Conservation (phyloP, 176 grass and related monocot genomes). For the Pontederia paniculata region DNA sequence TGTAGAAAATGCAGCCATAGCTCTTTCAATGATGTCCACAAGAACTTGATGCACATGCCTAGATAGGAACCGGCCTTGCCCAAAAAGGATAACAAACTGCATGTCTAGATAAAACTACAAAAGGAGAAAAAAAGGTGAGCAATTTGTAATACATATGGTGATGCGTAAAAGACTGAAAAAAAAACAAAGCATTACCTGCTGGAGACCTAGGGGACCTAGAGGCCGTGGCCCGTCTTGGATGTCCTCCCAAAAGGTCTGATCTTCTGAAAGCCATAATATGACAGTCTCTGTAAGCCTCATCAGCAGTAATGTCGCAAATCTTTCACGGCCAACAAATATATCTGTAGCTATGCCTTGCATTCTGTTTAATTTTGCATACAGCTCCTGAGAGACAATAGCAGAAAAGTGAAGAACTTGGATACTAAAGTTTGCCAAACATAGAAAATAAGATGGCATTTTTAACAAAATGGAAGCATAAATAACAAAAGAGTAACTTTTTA, state of each 20-base stretch:
- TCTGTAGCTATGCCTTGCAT: constrained; percentile 61
- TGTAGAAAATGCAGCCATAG: constrained; percentile 80
- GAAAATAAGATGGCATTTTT: too few relatives aligned
- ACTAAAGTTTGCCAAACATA: too few relatives aligned
- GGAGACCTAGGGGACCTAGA: constrained; percentile 68
- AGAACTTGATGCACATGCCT: constrained; percentile 88
- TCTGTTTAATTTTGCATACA: constrained; percentile 69
- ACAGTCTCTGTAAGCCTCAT: constrained; percentile 86
- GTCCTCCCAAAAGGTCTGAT: constrained; percentile 90
- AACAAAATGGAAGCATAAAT: too few relatives aligned
- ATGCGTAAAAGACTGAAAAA: not conserved
- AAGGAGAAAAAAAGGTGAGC: constrained; percentile 7
- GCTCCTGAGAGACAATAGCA: constrained; percentile 46
- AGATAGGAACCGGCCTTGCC: constrained; percentile 82
- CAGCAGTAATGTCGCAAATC: constrained; percentile 85
- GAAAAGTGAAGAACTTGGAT: not conserved
- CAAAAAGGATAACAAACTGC: constrained; percentile 89
- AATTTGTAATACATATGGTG: too few relatives aligned
- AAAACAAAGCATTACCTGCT: constrained; percentile 36
- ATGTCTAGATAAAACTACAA: constrained; percentile 93
- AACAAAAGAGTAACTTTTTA: too few relatives aligned
- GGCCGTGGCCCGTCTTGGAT: constrained; percentile 56
- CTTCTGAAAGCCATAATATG: constrained; percentile 79
- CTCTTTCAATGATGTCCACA: constrained; percentile 77
- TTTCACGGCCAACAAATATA: constrained; percentile 92